Percentiles rank a stretch among this genome's conserved stretches.
Conservation (phyloP, 768 basidiomycete genomes). For the Rhizopogon salebrosus region DNA sequence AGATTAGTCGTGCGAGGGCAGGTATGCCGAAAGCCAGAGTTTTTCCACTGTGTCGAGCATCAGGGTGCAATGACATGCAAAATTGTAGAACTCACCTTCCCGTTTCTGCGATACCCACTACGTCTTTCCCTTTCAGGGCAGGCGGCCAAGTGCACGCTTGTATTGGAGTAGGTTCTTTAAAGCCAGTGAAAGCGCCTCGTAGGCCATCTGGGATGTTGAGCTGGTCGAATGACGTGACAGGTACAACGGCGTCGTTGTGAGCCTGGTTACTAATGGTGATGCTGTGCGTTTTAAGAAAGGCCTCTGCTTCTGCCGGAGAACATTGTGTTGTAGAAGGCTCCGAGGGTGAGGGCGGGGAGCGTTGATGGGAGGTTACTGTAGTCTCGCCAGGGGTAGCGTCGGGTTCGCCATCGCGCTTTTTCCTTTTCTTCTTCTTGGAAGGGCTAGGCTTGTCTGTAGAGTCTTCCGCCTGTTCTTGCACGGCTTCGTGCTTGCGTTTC, state of each 20-base stretch:
- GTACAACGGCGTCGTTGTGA: conserved; percentile 43
- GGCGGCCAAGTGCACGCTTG: conserved; percentile 96
- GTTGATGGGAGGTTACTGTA: conserved; percentile 13
- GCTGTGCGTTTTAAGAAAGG: conserved; percentile 66
- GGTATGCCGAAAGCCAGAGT: conserved; percentile 96
- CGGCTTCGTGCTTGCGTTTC: conserved; percentile 19
- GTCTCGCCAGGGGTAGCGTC: conserved; percentile 2
- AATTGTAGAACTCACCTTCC: conserved; percentile 53
- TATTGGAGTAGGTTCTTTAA: conserved; percentile 89
- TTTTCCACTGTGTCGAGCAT: conserved; percentile 63
- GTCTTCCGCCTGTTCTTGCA: background rate
- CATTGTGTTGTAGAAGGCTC: conserved; percentile 20
- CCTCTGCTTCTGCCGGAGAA: conserved; percentile 40
- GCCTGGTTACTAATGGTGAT: conserved; percentile 64
- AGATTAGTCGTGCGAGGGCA: conserved; percentile 65
- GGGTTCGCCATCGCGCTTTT: conserved; percentile 13
- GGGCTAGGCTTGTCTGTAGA: conserved; percentile 5
- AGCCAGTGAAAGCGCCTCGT: conserved; percentile 57
- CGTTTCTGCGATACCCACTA: conserved; percentile 95
- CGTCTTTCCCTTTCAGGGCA: conserved; percentile 74
- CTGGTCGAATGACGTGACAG: conserved; percentile 71
- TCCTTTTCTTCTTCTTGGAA: conserved; percentile 23
- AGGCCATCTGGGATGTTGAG: conserved; percentile 64
- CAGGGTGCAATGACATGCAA: background rate
- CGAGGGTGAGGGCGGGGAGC: conserved; percentile 9